phyloP scores from a whole-genome alignment of 257 asterid species.

The Nicotiana sylvestris region DNA sequence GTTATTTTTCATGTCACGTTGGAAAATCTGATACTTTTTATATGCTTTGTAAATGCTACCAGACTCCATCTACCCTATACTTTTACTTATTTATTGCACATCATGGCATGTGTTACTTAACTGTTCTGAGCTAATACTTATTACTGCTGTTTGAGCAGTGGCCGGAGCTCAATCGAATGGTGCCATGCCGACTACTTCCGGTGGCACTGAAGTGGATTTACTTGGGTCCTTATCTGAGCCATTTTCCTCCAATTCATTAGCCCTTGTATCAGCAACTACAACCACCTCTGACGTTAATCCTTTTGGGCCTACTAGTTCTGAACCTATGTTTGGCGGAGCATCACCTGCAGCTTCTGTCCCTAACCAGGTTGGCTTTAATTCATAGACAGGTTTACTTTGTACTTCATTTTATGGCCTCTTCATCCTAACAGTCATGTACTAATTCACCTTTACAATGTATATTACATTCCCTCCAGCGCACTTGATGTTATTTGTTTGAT shows the following conservation, averaged over 20 bases:
- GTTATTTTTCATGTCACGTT: not conserved
- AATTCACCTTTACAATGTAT: not conserved
- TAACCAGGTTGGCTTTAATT: slow-evolving; percentile 47
- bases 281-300: slow-evolving; percentile 43
- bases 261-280: slow-evolving; percentile 55
- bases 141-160: slow-evolving; percentile 34
- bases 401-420: not conserved
- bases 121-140: not conserved
- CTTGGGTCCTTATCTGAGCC: slow-evolving; percentile 71
- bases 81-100: not conserved
- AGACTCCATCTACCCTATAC: not conserved
- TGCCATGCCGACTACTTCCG: slow-evolving; percentile 37
- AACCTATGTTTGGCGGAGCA: slow-evolving; percentile 35
- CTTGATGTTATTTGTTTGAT: not conserved
- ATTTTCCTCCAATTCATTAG: slow-evolving; percentile 55
- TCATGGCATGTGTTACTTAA: not conserved
- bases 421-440: not conserved
- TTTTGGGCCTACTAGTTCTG: slow-evolving; percentile 36
- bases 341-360: slow-evolving; percentile 36
- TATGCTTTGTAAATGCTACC: not conserved
- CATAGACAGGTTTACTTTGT: not conserved
- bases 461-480: not conserved
- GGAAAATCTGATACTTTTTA: not conserved
- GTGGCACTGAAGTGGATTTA: slow-evolving; percentile 57
- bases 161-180: slow-evolving; percentile 31